Conservation (phyloP, 164 flowering plant genomes). For the Houttuynia cordata region DNA sequence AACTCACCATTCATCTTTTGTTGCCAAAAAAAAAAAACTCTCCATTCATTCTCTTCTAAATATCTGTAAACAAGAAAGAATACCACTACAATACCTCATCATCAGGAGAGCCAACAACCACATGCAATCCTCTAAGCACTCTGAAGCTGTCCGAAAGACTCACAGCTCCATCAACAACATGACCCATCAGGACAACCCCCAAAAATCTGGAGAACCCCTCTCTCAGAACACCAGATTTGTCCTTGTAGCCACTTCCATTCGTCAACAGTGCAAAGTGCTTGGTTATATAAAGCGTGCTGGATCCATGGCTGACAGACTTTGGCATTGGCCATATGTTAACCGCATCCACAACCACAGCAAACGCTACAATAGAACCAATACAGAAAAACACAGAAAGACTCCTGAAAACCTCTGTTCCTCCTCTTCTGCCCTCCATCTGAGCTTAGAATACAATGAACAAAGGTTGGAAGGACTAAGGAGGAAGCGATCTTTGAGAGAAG, state of each 20-base stretch:
- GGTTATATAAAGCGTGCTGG: slow-evolving; percentile 22
- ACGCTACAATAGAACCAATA: not conserved
- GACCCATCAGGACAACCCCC: slow-evolving; percentile 25
- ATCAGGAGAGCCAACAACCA: slow-evolving; percentile 32
- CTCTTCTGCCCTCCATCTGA: not conserved
- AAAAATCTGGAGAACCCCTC: slow-evolving; percentile 52
- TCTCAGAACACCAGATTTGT: slow-evolving; percentile 48
- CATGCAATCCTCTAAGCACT: slow-evolving; percentile 38
- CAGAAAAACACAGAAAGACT: not conserved
- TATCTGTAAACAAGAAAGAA: too few species aligned
- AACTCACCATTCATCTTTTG: not conserved
- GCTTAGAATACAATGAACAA: too few species aligned
- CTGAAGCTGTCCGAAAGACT: slow-evolving; percentile 11
- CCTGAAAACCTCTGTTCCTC: not conserved
- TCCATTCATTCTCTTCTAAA: not conserved
- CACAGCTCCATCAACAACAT: slow-evolving; percentile 31
- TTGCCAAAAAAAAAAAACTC: too few species aligned
- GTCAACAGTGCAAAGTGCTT: slow-evolving; percentile 39
- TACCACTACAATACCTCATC: slow-evolving; percentile 60
- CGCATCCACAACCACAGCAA: slow-evolving; percentile 9
- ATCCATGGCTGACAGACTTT: slow-evolving; percentile 31
- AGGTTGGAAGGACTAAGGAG: too few species aligned
- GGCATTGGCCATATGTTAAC: slow-evolving; percentile 82
- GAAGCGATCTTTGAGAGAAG: not conserved
- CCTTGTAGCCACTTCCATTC: slow-evolving; percentile 35